Evolutionary conservation across 805 yeast genomes (phyloP).

Genomic region (Pichia heedii): DNA sequence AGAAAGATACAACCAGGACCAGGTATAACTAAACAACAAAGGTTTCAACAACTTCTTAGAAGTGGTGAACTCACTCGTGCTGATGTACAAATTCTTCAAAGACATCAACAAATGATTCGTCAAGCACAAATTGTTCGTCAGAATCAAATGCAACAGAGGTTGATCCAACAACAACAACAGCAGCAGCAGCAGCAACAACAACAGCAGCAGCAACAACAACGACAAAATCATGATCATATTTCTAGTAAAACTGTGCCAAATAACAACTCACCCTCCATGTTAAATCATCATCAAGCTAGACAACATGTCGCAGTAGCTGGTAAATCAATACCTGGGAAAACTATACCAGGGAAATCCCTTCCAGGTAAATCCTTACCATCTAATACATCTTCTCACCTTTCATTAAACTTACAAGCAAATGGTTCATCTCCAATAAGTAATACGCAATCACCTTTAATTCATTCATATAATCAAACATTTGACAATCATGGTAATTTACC

Average conservation of each 20-base stretch:
- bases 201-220: neutral
- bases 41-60: constrained; percentile 24
- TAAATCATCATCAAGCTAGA: too few species aligned
- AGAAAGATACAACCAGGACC: constrained; percentile 27
- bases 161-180: constrained; percentile 4
- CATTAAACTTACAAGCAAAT: neutral
- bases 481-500: neutral
- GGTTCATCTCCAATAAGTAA: neutral
- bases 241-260: neutral
- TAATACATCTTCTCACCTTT: neutral
- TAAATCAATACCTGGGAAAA: constrained; percentile 4
- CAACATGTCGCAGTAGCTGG: too few species aligned
- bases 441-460: neutral
- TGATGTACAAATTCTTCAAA: constrained; percentile 24
- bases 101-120: constrained; percentile 26
- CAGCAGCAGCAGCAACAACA: constrained; percentile 5
- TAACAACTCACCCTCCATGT: too few species aligned
- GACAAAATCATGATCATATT: neutral
- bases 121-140: constrained; percentile 22
- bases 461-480: neutral
- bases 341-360: constrained; percentile 6
- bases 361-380: constrained; percentile 5
- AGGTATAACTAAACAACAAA: constrained; percentile 27
- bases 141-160: constrained; percentile 11
- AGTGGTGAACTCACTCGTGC: constrained; percentile 25